Evolutionary conservation across 805 yeast species (phyloP), one percentile per base, ranked within the genome.

Genomic region (Wickerhamiella domercqiae): DNA sequence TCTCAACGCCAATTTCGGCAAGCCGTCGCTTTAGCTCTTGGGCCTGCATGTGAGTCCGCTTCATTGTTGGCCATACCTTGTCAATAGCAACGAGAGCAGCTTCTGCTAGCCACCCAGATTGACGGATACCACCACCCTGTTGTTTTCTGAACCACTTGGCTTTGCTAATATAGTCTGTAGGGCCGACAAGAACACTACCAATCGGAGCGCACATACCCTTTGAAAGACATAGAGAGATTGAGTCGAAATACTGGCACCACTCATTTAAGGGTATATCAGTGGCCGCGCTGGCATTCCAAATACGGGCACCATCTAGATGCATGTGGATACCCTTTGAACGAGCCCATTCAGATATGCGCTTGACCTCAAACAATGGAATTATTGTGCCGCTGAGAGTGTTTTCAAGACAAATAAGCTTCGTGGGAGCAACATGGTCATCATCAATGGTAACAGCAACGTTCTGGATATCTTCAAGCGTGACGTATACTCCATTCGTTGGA

Each of bases 241-340:
- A 74, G 58, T 84, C 96, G 54, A 84, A 84, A 43, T 73, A 62
- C 44, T 68, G 64, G 47, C 93, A 79, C 56, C 75, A 83, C 50
- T 81, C 81, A 13, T 35, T 16, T 43, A 84, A 59, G 14, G 82
- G 60, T 26, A 79, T 64, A 19, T 79, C 83, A 7, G 82, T 71
- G 20, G 69, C 86, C 9, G 69, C 78, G 29, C 74, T 64, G n/a
- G 95, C 95, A 55, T 80, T 81, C 86, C 93, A 84, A 36, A 86
- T 60, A 49, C 97, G 70, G n/a, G 96, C 97, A 44, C 96, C 97
- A 55, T 86, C 97, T 49, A 84, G 71, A 52, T 87, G 96, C 47
- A 84, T 56, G 39, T 63, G 67, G 39, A 81, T 59, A 38, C 63
- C 65, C 47, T 75, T 65, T 21, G 61, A 68, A 37, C 66, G 63